Evolutionary conservation across 73 alveolate genomes (phyloP).

Genomic region (Symbiodinium pilosum): DNA sequence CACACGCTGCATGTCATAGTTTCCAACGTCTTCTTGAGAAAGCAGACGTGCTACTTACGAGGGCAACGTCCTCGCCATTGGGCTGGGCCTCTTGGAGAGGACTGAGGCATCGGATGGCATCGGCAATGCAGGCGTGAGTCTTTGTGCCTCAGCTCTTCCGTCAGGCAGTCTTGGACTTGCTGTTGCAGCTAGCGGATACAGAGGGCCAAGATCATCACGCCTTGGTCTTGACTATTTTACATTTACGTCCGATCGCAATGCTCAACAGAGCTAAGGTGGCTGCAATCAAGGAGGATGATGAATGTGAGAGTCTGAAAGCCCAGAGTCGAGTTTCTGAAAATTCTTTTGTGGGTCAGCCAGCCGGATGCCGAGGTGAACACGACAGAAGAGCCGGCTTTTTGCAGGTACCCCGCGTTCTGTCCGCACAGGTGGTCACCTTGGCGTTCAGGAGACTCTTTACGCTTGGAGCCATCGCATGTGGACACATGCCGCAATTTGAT

Average conservation of each 20-base stretch:
- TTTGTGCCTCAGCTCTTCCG: neutral
- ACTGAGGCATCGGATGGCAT: slow-evolving; percentile 23
- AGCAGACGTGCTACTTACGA: neutral
- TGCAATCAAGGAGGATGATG: neutral
- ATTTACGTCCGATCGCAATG: too few relatives aligned
- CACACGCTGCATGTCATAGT: neutral
- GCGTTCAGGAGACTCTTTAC: too few relatives aligned
- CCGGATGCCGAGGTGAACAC: neutral
- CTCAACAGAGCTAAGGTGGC: neutral
- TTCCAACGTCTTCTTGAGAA: neutral
- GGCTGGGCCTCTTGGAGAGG: slow-evolving; percentile 78
- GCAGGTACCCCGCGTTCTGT: slow-evolving; percentile 68
- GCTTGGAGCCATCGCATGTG: too few relatives aligned
- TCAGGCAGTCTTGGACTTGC: slow-evolving; percentile 88
- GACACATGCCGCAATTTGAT: too few relatives aligned
- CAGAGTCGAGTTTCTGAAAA: too few relatives aligned
- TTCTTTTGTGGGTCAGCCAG: neutral
- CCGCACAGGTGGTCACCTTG: slow-evolving; percentile 14
- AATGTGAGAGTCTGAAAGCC: neutral
- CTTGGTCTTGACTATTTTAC: too few relatives aligned
- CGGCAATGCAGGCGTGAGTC: neutral
- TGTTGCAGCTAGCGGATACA: slow-evolving; percentile 69
- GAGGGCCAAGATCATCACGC: slow-evolving; percentile 50
- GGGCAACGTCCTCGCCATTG: slow-evolving; percentile 90
- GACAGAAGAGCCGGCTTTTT: slow-evolving; percentile 32